Conservation (phyloP, 768 basidiomycete species). For the Tephrocybe sp. region DNA sequence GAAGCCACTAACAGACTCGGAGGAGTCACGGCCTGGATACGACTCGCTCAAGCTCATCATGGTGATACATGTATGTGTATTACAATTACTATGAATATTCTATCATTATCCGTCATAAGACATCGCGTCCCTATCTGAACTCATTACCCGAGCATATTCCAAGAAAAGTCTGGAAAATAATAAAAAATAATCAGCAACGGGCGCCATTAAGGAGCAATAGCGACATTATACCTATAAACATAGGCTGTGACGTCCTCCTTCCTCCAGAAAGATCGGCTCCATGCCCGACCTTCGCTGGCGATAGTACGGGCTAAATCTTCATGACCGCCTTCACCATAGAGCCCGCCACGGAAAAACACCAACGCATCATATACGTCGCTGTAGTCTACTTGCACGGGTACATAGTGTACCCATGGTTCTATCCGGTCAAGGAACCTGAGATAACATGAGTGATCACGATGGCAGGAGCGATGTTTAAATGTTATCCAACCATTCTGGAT, state of each 20-base stretch:
- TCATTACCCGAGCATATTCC: slow-evolving; percentile 30
- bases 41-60: slow-evolving; percentile 16
- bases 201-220: too few species aligned
- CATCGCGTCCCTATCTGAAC: slow-evolving; percentile 26
- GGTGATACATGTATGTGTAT: slow-evolving; percentile 27
- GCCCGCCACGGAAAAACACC: slow-evolving; percentile 58
- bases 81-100: slow-evolving; percentile 19
- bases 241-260: slow-evolving; percentile 49
- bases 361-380: slow-evolving; percentile 62
- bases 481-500: slow-evolving; percentile 56
- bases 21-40: too few species aligned
- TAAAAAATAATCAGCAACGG: not conserved
- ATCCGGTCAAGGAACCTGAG: slow-evolving; percentile 22
- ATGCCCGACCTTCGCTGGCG: slow-evolving; percentile 17
- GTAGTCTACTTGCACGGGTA: slow-evolving; percentile 55
- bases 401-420: slow-evolving; percentile 63
- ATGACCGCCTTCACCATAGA: slow-evolving; percentile 45
- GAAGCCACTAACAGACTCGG: too few species aligned
- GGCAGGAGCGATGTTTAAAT: not conserved
- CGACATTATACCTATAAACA: slow-evolving; percentile 42
- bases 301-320: slow-evolving; percentile 42
- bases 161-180: slow-evolving; percentile 25
- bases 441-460: not conserved
- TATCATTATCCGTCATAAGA: slow-evolving; percentile 17
- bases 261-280: slow-evolving; percentile 46